Evolutionary conservation across 2,329 filamentous ascomycete genomes (phyloP), one percentile per base, ranked within the genome.

Genomic region (Byssoonygena ceratinophila): DNA sequence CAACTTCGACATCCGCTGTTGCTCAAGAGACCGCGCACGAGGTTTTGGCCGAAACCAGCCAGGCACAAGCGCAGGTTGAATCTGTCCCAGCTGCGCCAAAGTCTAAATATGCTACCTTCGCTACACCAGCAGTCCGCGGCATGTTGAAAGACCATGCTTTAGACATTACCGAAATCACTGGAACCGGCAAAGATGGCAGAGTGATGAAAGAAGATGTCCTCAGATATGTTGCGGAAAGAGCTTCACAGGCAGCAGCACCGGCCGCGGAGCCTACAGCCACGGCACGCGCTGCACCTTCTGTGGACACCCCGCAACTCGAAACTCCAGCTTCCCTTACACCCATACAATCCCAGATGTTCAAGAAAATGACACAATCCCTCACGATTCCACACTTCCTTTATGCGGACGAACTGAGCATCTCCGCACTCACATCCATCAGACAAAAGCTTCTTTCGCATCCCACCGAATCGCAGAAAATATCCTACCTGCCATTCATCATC

Each of bases 311-410:
- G 37, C 84, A 86, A 66, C 73, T 72, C 51, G 92, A 97, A 68
- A 85, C 82, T 7, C 69, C 75, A 1, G 76, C 84, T 29, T 74
- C 79, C 53, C 74, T 98, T 56, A 87, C 87, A 11, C 83, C 83
- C 34, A 85, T 87, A 12, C 91, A 97, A 71, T 77, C 80, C 34
- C 85, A 88, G 65, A 98, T 98, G 92, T 97, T 95, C 81, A 96
- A 94, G 73, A 79, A 83, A 55, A 98, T 98, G 92, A 96, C 91
- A 12, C 82, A 82, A 54, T 96, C 91, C 1, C 78, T 98, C 57
- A 80, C 71, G 47, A 97, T 96, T 61, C 92, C 92, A 0, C 92
- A 97, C 70, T 96, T 98, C 71, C 80, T 97, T 55, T 98, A 94
- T 72, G 85, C 88, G 36, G 89, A 95, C 69, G 87, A 91, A 65